Percentiles rank a stretch among this genome's conserved stretches.
phyloP scores from a whole-genome alignment of 2,329 filamentous ascomycete genomes.

The Colletotrichum sp. region DNA sequence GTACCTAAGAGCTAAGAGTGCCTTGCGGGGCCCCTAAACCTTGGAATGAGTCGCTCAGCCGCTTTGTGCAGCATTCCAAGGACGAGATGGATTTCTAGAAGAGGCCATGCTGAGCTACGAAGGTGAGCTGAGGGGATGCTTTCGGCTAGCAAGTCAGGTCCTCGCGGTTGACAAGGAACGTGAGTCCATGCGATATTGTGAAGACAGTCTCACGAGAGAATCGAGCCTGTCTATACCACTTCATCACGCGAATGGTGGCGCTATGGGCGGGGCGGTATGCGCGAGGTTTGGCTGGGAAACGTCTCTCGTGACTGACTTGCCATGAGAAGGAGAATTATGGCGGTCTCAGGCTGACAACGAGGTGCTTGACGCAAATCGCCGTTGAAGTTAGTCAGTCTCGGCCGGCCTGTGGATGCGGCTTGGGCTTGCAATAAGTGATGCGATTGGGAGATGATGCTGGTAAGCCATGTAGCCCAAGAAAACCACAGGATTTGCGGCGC shows the following conservation, averaged over 20 bases:
- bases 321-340: neutral
- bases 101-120: neutral
- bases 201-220: neutral
- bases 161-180: neutral
- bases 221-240: neutral
- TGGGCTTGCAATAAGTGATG: neutral
- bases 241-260: neutral
- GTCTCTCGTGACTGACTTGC: neutral
- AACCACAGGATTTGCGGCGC: neutral
- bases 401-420: neutral
- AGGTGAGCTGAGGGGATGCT: neutral
- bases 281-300: neutral
- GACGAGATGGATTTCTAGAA: neutral
- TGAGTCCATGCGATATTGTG: neutral
- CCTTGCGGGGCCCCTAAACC: neutral
- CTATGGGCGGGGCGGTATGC: neutral
- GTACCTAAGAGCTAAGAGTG: neutral
- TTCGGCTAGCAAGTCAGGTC: neutral
- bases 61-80: neutral
- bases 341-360: neutral
- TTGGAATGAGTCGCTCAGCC: neutral
- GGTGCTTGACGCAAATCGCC: neutral
- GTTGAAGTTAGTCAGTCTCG: neutral
- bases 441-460: neutral
- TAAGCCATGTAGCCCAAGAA: neutral